Evolutionary conservation across 1,139 yeast genomes (phyloP).

Genomic region (Hyphopichia pseudoburtonii): DNA sequence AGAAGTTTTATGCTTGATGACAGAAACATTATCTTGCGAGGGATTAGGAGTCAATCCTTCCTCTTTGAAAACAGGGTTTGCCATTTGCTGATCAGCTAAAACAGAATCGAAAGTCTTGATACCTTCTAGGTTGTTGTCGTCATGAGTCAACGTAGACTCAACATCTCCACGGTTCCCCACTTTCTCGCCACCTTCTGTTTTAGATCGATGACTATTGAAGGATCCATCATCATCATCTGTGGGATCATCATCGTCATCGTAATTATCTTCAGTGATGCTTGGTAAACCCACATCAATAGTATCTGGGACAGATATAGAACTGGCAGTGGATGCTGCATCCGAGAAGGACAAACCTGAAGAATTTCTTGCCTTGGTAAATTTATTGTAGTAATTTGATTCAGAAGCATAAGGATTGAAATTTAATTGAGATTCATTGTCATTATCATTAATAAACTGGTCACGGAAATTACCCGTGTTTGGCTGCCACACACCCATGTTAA

Average conservation of each 20-base stretch:
- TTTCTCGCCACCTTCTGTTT: constrained; percentile 5
- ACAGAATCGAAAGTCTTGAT: constrained; percentile 26
- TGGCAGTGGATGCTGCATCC: constrained; percentile 26
- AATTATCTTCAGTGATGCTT: constrained; percentile 31
- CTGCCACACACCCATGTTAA: constrained; percentile 53
- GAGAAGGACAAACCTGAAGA: constrained; percentile 15
- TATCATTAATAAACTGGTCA: constrained; percentile 50
- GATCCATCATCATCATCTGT: constrained; percentile 9
- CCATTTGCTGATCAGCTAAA: constrained; percentile 24
- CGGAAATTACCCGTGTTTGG: constrained; percentile 52
- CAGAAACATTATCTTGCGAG: constrained; percentile 16
- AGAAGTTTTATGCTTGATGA: background rate
- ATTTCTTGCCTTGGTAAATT: constrained; percentile 34
- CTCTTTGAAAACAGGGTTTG: constrained; percentile 30
- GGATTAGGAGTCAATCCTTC: constrained; percentile 29
- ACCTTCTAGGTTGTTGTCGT: constrained; percentile 11
- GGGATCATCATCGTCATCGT: constrained; percentile 23
- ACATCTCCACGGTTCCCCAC: constrained; percentile 3
- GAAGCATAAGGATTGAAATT: constrained; percentile 29
- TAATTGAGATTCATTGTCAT: constrained; percentile 41
- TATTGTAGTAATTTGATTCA: constrained; percentile 27
- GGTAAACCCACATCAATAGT: constrained; percentile 45
- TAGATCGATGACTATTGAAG: background rate
- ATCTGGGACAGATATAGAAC: constrained; percentile 40
- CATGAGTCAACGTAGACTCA: constrained; percentile 12